Evolutionary conservation across 805 yeast species (phyloP), one percentile per base, ranked within the genome.

Genomic region (Zygosaccharomyces siamensis): DNA sequence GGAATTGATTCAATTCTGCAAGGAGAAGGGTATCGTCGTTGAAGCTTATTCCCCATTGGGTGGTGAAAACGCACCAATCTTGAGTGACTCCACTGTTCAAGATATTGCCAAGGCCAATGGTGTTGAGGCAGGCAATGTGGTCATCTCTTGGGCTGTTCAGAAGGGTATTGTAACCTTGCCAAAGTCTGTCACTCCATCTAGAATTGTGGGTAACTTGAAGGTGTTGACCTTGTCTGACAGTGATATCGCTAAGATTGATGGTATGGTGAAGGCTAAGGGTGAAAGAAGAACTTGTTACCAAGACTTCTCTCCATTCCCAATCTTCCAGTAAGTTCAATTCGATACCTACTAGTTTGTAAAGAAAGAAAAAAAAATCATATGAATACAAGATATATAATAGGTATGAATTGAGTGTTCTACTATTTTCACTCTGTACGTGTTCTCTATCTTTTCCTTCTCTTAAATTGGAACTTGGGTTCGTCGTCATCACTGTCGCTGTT

Each of bases 31-130:
- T 51, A 81, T 84, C 51, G 63, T 72, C 30, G 64, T 84, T 47
- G 84, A 84, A 64, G 95, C 95, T 7, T 88, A 86, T 69, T 81
- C 88, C 27, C 93, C 95, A 23, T 72, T 87, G 56, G 92, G 89
- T 7, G 75, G 84, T 27, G 67, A 71, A 5, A 77, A 74, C 49
- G 75, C 83, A 7, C 83, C 85, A 11, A 55, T 80, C 12, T 65
- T 79, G 50, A 61, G 66, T 24, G 75, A 81, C 55, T 72, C 68
- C 23, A 62, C 68, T 4, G 59, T 83, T 16, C 50, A 59, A 3
- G 67, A 66, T 5, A 58, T 81, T 32, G 80, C 84, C 8, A 62
- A 73, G 39, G 74, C 72, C 51, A 47, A 59, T 28, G 53, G 53
- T 30, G 67, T 64, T 10, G 62, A 64, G 8, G 74, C 83, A 5